These are phyloP conservation scores for Schoenoplectus tabernaemontani DNA, from an alignment of 202 grass and related monocot genomes.

Conservation along the genomic window DNA sequence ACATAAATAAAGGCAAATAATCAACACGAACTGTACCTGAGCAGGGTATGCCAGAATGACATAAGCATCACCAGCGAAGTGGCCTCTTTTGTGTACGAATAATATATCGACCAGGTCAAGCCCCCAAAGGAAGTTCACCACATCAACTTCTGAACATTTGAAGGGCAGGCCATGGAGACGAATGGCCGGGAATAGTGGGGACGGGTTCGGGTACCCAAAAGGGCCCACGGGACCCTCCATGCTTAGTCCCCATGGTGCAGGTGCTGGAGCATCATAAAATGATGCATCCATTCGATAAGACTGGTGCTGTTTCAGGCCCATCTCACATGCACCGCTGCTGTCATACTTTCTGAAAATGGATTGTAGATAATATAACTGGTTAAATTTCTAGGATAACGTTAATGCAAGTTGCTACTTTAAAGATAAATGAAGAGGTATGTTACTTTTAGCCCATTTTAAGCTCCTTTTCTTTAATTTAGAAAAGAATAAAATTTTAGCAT, in stretches of 20 bases:
- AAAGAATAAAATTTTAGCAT: background rate
- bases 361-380: background rate
- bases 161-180: conserved; percentile 38
- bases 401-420: background rate
- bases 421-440: background rate
- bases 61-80: conserved; percentile 38
- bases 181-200: conserved; percentile 33
- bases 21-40: conserved; percentile 12
- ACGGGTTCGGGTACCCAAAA: conserved; percentile 19
- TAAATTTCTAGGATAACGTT: background rate
- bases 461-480: background rate
- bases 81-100: conserved; percentile 34
- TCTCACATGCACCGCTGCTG: background rate
- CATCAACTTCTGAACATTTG: conserved; percentile 31
- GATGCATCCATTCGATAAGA: background rate
- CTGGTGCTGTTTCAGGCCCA: conserved; percentile 5
- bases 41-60: conserved; percentile 29
- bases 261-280: background rate
- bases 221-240: conserved; percentile 9
- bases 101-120: conserved; percentile 36
- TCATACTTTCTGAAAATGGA: conserved; percentile 8
- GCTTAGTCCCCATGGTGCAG: background rate
- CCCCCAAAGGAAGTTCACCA: conserved; percentile 33
- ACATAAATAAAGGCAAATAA: background rate
- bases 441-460: background rate